Percentiles rank a stretch among this genome's conserved stretches.
These are phyloP conservation scores for Agaricales sp. DNA, from an alignment of 1,284 basidiomycete species.

Conservation along the genomic window DNA sequence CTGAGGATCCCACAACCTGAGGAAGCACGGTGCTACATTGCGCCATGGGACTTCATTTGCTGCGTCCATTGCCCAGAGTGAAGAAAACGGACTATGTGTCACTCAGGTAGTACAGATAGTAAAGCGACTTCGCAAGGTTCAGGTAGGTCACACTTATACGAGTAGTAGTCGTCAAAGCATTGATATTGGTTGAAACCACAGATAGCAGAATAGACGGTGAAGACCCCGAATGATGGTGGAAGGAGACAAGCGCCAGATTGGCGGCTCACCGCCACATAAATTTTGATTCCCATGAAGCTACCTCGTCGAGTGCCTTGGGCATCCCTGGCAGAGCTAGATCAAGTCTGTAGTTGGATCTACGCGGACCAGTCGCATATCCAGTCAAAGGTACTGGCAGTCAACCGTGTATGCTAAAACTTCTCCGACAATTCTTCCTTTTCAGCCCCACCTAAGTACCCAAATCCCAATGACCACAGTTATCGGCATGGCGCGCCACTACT, in stretches of 20 bases:
- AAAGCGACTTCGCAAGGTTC: too few species aligned
- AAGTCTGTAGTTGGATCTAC: slow-evolving; percentile 77
- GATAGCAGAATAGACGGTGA: too few species aligned
- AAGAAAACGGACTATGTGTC: too few species aligned
- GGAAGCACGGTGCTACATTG: too few species aligned
- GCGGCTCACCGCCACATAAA: slow-evolving; percentile 1
- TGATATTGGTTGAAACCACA: too few species aligned
- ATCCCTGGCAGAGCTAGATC: slow-evolving; percentile 62
- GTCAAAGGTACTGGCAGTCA: slow-evolving; percentile 52
- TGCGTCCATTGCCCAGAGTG: too few species aligned
- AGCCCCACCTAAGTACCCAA: background rate
- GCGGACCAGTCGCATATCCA: slow-evolving; percentile 49
- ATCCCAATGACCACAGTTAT: slow-evolving; percentile 37
- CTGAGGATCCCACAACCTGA: too few species aligned
- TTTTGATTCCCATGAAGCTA: slow-evolving; percentile 45
- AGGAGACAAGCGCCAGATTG: background rate
- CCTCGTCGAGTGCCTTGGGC: slow-evolving; percentile 84
- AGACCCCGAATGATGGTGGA: too few species aligned
- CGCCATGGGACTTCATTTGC: too few species aligned
- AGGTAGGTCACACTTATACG: too few species aligned
- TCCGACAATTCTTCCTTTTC: slow-evolving; percentile 4
- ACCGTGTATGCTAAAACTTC: slow-evolving; percentile 49
- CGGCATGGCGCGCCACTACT: slow-evolving; percentile 67
- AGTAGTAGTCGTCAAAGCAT: too few species aligned
- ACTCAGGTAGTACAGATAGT: too few species aligned